Percentiles rank a stretch among this genome's conserved stretches.
Evolutionary conservation across 2,329 filamentous ascomycete species (phyloP).

Genomic region (Pseudogymnoascus sp.): DNA sequence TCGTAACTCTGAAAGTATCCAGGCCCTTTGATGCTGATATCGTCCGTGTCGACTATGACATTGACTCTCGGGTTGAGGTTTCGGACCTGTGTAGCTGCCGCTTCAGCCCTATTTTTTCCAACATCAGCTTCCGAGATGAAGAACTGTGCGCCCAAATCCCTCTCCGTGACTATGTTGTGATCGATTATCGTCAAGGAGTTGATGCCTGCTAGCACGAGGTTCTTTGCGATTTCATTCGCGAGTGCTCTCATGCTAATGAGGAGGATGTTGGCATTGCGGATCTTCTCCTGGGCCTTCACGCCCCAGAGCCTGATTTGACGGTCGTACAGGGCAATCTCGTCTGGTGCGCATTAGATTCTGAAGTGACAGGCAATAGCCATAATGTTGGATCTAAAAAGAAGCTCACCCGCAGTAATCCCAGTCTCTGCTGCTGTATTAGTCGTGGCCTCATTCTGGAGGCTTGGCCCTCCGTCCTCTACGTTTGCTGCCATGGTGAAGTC

Average conservation of each 20-base stretch:
- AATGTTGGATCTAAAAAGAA: not conserved
- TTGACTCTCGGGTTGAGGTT: constrained; percentile 84
- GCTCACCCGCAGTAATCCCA: constrained; percentile 31
- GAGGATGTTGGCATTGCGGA: constrained; percentile 81
- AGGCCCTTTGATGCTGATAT: constrained; percentile 58
- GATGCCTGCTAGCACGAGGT: constrained; percentile 88
- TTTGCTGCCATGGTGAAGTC: not conserved
- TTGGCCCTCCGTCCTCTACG: constrained; percentile 11
- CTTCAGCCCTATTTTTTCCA: constrained; percentile 77
- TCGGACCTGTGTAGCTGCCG: constrained; percentile 67
- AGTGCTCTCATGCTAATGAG: constrained; percentile 82
- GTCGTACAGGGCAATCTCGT: constrained; percentile 96
- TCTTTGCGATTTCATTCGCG: constrained; percentile 93
- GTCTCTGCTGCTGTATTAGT: constrained; percentile 6
- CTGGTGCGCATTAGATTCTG: constrained; percentile 34
- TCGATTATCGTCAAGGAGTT: constrained; percentile 85
- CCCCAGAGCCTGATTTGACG: constrained; percentile 97
- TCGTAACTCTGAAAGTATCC: constrained; percentile 75
- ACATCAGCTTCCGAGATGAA: constrained; percentile 63
- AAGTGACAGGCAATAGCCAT: not conserved
- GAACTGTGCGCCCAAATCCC: constrained; percentile 76
- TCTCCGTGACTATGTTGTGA: constrained; percentile 62
- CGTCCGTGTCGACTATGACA: constrained; percentile 59
- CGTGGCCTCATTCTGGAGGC: constrained; percentile 9
- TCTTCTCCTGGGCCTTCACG: constrained; percentile 86